Percentiles rank a stretch among this genome's conserved stretches.
Conservation (phyloP, 2,329 filamentous ascomycete genomes). For the Capronia americana region DNA sequence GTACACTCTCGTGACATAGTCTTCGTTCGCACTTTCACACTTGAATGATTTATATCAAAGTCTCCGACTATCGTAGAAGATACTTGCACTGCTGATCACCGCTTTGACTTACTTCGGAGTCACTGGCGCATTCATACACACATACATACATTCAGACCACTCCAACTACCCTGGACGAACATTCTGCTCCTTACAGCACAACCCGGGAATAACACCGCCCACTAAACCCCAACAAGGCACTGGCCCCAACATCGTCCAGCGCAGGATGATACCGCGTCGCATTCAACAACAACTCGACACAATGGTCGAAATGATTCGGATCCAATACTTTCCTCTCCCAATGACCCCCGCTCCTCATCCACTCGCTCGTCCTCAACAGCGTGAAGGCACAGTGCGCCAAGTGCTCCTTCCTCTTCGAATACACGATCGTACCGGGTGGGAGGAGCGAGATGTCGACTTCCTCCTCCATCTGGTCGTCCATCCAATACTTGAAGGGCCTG, state of each 20-base stretch:
- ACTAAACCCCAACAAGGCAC: neutral
- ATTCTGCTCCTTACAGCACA: neutral
- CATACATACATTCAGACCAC: too few species aligned
- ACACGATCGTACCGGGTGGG: neutral
- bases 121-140: neutral
- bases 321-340: neutral
- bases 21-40: too few species aligned
- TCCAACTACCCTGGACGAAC: too few species aligned
- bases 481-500: neutral
- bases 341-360: neutral
- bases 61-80: too few species aligned
- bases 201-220: neutral
- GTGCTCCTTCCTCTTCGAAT: neutral
- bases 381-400: neutral
- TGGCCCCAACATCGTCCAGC: neutral
- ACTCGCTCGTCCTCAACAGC: conserved; percentile 2
- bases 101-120: too few species aligned
- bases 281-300: conserved; percentile 1
- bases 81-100: too few species aligned
- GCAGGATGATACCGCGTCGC: neutral
- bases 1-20: too few species aligned
- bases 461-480: neutral
- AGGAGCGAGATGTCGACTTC: neutral
- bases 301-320: conserved; percentile 1
- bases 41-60: too few species aligned